These are phyloP conservation scores for Acanthamoeba royreba DNA, from an alignment of 208 protist genomes.

Conservation along the genomic window DNA sequence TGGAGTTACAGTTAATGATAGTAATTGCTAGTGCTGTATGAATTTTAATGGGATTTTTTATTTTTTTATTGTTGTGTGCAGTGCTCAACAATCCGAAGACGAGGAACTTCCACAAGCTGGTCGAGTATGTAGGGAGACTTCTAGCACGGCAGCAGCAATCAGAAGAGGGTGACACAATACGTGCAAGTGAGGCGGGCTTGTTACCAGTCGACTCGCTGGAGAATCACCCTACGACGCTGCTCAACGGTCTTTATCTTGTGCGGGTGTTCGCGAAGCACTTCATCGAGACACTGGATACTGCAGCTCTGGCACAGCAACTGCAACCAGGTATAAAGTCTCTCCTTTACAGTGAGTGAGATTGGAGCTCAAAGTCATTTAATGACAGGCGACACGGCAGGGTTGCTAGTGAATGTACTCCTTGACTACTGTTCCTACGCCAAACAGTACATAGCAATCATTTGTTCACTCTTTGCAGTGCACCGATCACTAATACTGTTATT, in stretches of 20 bases:
- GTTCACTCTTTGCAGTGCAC: neutral
- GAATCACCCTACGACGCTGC: neutral
- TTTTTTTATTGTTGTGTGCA: neutral
- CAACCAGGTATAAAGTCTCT: neutral
- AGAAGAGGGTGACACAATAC: neutral
- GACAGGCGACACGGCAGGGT: neutral
- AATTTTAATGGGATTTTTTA: no score
- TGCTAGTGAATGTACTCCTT: neutral
- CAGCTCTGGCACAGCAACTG: neutral
- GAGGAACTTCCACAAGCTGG: conserved; percentile 2
- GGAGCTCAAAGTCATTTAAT: no score
- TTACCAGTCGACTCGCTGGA: neutral
- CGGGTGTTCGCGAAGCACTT: neutral
- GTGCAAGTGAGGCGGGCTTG: no score
- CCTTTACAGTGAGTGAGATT: neutral
- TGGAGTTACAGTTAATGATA: no score
- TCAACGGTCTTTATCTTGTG: conserved; percentile 13
- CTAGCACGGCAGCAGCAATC: neutral
- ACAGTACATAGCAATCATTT: neutral
- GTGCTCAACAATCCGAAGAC: neutral
- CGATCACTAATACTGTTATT: neutral
- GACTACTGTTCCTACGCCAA: neutral
- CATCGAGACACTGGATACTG: neutral
- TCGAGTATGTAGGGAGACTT: neutral
- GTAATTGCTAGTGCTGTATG: no score